These are phyloP conservation scores for Warburgia ugandensis DNA, from an alignment of 164 flowering plant species.

Conservation along the genomic window DNA sequence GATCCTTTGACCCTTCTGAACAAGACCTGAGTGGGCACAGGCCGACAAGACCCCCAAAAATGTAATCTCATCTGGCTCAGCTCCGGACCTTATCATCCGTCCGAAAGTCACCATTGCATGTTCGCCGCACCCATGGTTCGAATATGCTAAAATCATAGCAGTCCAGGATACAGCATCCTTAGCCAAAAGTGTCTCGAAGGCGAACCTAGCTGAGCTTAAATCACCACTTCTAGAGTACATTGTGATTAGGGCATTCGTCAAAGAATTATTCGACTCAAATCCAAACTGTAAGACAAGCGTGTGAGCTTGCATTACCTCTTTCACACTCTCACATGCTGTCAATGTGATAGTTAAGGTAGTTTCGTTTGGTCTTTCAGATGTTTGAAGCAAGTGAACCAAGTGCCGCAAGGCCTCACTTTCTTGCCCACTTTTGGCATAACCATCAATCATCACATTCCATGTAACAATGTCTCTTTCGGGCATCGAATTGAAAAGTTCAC, in stretches of 20 bases:
- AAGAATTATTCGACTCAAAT: slow-evolving; percentile 28
- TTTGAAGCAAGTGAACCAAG: slow-evolving; percentile 32
- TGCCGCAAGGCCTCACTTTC: slow-evolving; percentile 35
- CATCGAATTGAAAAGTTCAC: slow-evolving; percentile 38
- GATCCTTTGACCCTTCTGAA: slow-evolving; percentile 36
- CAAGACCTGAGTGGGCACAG: slow-evolving; percentile 52
- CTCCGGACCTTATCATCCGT: slow-evolving; percentile 38
- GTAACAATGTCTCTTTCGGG: slow-evolving; percentile 29
- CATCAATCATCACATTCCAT: slow-evolving; percentile 55
- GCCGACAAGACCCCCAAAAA: slow-evolving; percentile 56
- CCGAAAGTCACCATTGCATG: slow-evolving; percentile 36
- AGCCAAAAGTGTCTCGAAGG: slow-evolving; percentile 33
- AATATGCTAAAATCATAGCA: slow-evolving; percentile 43
- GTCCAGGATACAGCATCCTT: slow-evolving; percentile 62
- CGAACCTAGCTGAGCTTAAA: slow-evolving; percentile 25
- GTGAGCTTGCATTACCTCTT: slow-evolving; percentile 40
- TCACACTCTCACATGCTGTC: slow-evolving; percentile 28
- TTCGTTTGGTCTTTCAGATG: slow-evolving; percentile 30
- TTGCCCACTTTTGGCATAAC: slow-evolving; percentile 29
- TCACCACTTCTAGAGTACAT: slow-evolving; percentile 53
- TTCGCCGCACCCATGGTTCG: slow-evolving; percentile 44
- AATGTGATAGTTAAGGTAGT: slow-evolving; percentile 35
- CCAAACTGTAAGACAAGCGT: slow-evolving; percentile 38
- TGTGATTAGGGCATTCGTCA: slow-evolving; percentile 42
- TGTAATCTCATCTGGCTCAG: slow-evolving; percentile 42